Evolutionary conservation across 129 eudicot genomes (phyloP).

Genomic region (Lactuca saligna): DNA sequence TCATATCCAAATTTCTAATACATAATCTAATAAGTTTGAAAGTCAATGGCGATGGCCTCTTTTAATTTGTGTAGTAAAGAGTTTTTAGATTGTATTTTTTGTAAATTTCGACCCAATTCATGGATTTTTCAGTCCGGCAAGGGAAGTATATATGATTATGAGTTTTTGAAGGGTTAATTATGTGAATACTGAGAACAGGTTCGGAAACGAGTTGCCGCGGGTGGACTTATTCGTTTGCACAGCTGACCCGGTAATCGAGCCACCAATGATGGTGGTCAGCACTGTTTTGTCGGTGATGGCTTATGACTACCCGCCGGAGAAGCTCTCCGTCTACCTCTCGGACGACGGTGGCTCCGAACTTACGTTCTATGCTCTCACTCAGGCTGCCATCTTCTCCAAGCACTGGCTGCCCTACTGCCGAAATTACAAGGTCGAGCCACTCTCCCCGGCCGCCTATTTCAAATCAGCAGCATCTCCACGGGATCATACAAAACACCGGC

Average conservation of each 20-base stretch:
- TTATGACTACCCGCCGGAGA: conserved; percentile 71
- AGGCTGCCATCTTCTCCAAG: conserved; percentile 58
- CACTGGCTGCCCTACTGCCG: conserved; percentile 84
- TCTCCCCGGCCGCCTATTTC: conserved; percentile 70
- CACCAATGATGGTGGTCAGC: conserved; percentile 75
- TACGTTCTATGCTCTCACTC: conserved; percentile 67
- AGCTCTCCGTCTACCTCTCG: conserved; percentile 66
- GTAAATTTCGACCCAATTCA: no score
- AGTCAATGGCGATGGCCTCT: no score
- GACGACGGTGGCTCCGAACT: conserved; percentile 81
- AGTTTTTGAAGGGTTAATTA: background rate
- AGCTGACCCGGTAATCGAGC: conserved; percentile 75
- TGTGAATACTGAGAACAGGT: conserved; percentile 29
- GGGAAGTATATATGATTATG: no score
- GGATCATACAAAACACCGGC: conserved; percentile 22
- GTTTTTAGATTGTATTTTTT: no score
- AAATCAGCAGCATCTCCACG: conserved; percentile 22
- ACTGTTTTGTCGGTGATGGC: conserved; percentile 87
- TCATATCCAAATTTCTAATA: no score
- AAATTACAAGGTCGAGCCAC: conserved; percentile 57
- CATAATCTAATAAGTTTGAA: no score
- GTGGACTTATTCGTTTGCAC: conserved; percentile 85
- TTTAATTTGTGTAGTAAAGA: no score
- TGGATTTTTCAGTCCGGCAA: background rate
- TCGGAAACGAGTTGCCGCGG: conserved; percentile 46